Conservation (phyloP, 1,139 yeast genomes). For the Candida sp. region DNA sequence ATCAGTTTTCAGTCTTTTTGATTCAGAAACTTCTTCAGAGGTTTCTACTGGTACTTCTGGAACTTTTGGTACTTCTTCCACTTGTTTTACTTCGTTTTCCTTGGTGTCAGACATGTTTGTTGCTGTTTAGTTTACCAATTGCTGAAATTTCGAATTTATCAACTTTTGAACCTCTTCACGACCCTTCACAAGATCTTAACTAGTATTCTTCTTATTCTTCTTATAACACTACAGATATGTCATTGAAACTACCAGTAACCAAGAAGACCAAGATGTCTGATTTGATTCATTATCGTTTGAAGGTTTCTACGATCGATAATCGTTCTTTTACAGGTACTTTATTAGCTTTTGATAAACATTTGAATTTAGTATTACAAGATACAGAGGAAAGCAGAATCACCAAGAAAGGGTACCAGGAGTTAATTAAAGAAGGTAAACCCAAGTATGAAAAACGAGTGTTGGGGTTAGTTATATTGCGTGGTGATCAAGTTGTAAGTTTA, state of each 20-base stretch:
- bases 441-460: constrained; percentile 64
- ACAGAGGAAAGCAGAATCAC: constrained; percentile 82
- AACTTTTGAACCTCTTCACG: neutral
- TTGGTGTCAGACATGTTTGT: neutral
- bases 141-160: neutral
- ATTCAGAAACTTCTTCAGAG: constrained; percentile 1
- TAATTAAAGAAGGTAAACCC: constrained; percentile 24
- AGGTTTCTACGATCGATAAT: constrained; percentile 71
- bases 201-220: neutral
- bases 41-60: constrained; percentile 7
- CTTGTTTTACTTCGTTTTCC: neutral
- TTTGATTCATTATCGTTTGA: constrained; percentile 68
- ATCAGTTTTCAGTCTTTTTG: constrained; percentile 2
- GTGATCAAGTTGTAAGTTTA: constrained; percentile 84
- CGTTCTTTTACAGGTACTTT: constrained; percentile 77
- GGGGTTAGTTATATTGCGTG: constrained; percentile 83
- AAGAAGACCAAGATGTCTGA: constrained; percentile 61
- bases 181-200: neutral
- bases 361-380: constrained; percentile 83
- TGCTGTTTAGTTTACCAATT: neutral
- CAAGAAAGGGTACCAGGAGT: constrained; percentile 48
- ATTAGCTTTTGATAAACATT: constrained; percentile 84
- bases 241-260: constrained; percentile 18
- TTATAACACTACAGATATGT: constrained; percentile 1
- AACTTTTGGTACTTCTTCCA: constrained; percentile 3